These are phyloP conservation scores for Hura crepitans DNA, from an alignment of 441 rosid genomes.

Conservation along the genomic window DNA sequence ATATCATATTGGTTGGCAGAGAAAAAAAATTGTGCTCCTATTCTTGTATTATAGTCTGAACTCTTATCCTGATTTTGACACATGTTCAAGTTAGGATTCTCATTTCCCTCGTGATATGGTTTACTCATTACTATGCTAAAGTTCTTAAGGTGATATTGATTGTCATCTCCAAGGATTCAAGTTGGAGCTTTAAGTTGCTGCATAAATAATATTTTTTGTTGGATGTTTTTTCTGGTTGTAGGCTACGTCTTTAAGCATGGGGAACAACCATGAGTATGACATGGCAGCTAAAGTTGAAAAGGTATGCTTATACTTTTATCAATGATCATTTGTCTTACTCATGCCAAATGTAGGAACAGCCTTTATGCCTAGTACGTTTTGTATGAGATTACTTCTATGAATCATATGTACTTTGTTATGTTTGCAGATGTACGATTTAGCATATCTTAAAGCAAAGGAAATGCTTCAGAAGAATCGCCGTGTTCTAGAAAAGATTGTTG, in stretches of 20 bases:
- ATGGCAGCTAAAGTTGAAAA: constrained; percentile 89
- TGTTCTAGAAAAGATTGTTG: constrained; percentile 85
- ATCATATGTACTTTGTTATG: constrained; percentile 6
- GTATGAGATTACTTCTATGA: neutral
- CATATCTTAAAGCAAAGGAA: constrained; percentile 70
- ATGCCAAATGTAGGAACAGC: neutral
- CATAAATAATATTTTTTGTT: constrained; percentile 5
- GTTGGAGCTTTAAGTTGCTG: neutral
- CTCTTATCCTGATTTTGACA: neutral
- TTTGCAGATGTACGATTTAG: constrained; percentile 74
- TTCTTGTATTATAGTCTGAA: neutral
- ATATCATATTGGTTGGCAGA: constrained; percentile 8
- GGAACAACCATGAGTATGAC: constrained; percentile 74
- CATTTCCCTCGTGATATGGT: neutral
- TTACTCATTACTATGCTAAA: neutral
- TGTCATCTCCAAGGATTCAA: neutral
- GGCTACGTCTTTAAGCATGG: constrained; percentile 86
- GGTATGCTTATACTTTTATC: constrained; percentile 35
- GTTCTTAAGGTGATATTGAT: neutral
- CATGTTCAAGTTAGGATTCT: neutral
- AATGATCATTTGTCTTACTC: neutral
- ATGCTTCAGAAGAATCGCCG: constrained; percentile 68
- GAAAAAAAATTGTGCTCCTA: neutral
- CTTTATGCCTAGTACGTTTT: neutral
- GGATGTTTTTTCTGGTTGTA: constrained; percentile 29